These are phyloP conservation scores for Lactarius pseudohatsudake DNA, from an alignment of 768 basidiomycete species.

Conservation along the genomic window DNA sequence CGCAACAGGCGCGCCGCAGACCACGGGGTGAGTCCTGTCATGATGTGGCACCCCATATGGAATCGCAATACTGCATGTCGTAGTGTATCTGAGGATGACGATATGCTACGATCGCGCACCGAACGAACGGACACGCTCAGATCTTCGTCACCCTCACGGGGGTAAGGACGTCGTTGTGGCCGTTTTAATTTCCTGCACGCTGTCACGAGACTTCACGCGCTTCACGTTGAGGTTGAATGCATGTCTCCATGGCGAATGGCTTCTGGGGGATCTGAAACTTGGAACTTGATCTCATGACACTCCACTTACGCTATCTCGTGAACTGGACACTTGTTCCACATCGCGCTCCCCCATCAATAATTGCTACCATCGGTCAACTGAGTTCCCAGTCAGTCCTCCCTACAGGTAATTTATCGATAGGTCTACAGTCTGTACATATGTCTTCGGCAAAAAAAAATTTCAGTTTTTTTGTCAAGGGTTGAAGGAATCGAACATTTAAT, in stretches of 20 bases:
- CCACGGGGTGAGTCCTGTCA: constrained; percentile 1
- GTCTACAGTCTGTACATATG: not conserved
- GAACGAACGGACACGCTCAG: not conserved
- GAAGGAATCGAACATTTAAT: not conserved
- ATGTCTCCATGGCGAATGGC: constrained; percentile 8
- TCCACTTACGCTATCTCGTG: not conserved
- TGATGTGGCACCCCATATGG: not conserved
- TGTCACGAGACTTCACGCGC: constrained; percentile 6
- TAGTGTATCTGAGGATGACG: not conserved
- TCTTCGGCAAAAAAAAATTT: not conserved
- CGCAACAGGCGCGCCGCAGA: constrained; percentile 1
- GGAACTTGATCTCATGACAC: not conserved
- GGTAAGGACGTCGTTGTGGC: not conserved
- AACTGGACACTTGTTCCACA: not conserved
- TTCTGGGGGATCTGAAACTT: not conserved
- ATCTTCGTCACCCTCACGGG: constrained; percentile 6
- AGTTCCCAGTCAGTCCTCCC: not conserved
- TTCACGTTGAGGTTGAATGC: constrained; percentile 2
- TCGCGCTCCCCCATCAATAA: not conserved
- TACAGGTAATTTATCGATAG: not conserved
- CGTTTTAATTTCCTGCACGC: not conserved
- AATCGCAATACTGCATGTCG: not conserved
- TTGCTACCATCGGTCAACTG: not conserved
- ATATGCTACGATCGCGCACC: not conserved
- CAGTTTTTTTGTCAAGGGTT: not conserved